Base-by-base conservation (phyloP, 495 filamentous ascomycete genomes). In the Podospora conica region DNA sequence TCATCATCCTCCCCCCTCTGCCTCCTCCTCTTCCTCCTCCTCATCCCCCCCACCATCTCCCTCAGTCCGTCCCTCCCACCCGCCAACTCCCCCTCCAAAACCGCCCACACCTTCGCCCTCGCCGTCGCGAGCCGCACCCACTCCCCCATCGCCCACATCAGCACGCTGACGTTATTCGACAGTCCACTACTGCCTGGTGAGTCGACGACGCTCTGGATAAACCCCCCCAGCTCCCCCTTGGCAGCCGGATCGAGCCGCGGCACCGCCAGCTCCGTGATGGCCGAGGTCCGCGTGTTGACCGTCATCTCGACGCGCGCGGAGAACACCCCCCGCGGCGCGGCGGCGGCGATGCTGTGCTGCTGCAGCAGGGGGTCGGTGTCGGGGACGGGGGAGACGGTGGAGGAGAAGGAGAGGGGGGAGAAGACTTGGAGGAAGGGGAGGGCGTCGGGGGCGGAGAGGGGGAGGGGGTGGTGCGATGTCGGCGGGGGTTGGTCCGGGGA, bases 381-480 rank as follows among this genome's bases (percentile, higher is more conserved):
- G 0, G 79, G 76, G 0, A 84, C 64, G 6, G 80, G 70, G 6
- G 77, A 78, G 63, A 84, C 75, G 1, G 74, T 76, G 2, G 82
- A 84, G 6, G 81, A 77, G 66, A 84, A 86, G 23, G 75, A 73
- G 3, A 89, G 72, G 1, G 84, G 81, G 4, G 80, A 83, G 66
- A 89, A 87, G 58, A 81, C 75, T 69, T 83, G 79, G 0, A 88
- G 80, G 69, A 81, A 86, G 8, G 85, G 84, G 3, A 87, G 74
- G 62, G 84, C 82, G 69, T 86, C 81, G 2, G 77, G 78, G 12
- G 77, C 74, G 0, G 75, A 71, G 69, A 87, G 78, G 12, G 78
- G 68, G 10, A 87, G 54, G 7, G 86, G 85, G 60, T 80, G 78
- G 70, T 87, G 83, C 1, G 85, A 87, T 21, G 78, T 71, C 2